phyloP scores from a whole-genome alignment of 345 rosid species.

The Acer negundo region DNA sequence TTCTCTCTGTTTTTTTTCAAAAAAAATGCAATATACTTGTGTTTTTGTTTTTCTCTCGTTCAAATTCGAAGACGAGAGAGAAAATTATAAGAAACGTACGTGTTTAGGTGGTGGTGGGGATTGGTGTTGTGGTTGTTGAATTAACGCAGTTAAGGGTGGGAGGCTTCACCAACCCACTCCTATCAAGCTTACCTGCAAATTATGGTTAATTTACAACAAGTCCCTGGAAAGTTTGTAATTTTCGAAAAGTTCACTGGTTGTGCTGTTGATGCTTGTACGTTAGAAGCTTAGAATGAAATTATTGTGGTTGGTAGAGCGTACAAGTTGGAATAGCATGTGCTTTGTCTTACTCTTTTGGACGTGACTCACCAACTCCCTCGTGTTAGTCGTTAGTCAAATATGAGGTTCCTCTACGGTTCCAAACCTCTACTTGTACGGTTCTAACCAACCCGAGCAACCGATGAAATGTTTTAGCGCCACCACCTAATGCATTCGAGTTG shows the following conservation, averaged over 20 bases:
- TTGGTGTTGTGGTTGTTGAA: constrained; percentile 18
- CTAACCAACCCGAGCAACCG: too few relatives aligned
- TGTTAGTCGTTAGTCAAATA: neutral
- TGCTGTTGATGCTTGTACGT: neutral
- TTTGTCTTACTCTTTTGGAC: neutral
- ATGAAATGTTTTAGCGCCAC: neutral
- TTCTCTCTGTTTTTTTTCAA: constrained; percentile 8
- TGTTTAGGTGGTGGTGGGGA: neutral
- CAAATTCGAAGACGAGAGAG: neutral
- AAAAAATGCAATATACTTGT: neutral
- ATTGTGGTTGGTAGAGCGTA: constrained; percentile 6
- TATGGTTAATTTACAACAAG: neutral
- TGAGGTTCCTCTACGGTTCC: neutral
- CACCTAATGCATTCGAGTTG: neutral
- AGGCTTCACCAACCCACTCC: constrained; percentile 27
- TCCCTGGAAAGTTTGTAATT: neutral
- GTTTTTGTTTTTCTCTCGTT: neutral
- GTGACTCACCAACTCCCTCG: constrained; percentile 4
- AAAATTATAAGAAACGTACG: neutral
- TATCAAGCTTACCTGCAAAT: constrained; percentile 4
- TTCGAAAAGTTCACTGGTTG: neutral
- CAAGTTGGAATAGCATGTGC: neutral
- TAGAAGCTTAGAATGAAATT: neutral
- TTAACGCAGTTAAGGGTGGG: constrained; percentile 13
- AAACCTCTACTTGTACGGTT: too few relatives aligned